Percentiles rank a stretch among this genome's conserved stretches.
Evolutionary conservation across 225 moss, liverwort and hornwort species (phyloP).

Genomic region (Climacium dendroides): DNA sequence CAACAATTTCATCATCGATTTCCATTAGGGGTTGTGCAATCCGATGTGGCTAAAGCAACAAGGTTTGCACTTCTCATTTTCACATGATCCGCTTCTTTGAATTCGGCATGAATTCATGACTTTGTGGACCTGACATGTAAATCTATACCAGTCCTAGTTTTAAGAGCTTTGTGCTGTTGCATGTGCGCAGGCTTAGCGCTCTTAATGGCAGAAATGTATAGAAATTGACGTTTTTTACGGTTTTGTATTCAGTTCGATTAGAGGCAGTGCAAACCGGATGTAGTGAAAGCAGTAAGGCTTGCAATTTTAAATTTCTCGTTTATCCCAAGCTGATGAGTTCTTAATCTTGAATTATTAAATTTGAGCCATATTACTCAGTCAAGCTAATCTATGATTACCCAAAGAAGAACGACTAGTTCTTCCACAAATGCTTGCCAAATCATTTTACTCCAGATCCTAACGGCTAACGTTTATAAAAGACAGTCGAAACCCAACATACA

Average conservation of each 20-base stretch:
- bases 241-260: no score
- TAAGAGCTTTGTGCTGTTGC: neutral
- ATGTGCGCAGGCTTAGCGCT: neutral
- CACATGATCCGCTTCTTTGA: neutral
- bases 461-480: neutral
- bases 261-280: no score
- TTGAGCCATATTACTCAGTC: neutral
- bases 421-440: neutral
- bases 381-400: neutral
- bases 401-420: neutral
- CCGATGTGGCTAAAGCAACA: no score
- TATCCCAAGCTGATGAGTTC: neutral
- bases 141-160: neutral
- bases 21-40: no score
- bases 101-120: no score
- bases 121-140: neutral
- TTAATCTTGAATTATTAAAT: neutral
- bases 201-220: no score
- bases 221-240: neutral
- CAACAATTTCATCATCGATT: no score
- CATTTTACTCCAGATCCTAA: no score
- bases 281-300: neutral
- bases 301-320: neutral
- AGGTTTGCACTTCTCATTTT: neutral
- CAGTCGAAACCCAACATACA: neutral